These are phyloP conservation scores for Aphanomyces invadans DNA, from an alignment of 352 stramenopile genomes.

Conservation along the genomic window DNA sequence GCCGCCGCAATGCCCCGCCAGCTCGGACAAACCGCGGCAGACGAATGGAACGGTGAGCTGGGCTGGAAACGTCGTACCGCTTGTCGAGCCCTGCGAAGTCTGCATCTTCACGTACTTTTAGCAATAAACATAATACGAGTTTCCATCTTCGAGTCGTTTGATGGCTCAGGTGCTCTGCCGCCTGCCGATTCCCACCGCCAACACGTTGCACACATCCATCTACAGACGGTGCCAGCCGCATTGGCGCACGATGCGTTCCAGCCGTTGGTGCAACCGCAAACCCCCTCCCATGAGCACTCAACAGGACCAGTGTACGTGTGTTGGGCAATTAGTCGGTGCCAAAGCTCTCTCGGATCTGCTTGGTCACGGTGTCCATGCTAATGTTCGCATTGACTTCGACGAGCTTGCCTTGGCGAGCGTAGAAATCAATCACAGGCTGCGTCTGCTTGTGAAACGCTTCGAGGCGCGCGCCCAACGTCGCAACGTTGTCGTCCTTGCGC, in stretches of 20 bases:
- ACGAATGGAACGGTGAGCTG: conserved; percentile 37
- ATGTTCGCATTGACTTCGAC: conserved; percentile 88
- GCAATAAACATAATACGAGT: no score
- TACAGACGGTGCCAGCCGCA: no score
- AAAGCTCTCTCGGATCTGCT: conserved; percentile 71
- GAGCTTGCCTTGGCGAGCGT: conserved; percentile 79
- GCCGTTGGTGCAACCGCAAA: no score
- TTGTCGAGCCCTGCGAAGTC: conserved; percentile 64
- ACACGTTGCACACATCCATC: no score
- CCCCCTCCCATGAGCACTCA: no score
- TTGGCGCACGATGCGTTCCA: no score
- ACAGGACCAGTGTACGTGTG: not conserved
- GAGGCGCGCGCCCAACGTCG: conserved; percentile 88
- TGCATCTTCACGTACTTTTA: conserved; percentile 79
- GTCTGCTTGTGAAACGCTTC: conserved; percentile 95
- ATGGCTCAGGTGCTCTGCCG: no score
- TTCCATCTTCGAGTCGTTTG: no score
- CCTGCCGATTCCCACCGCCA: no score
- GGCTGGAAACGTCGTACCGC: conserved; percentile 66
- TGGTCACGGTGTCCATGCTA: conserved; percentile 72
- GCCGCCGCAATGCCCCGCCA: conserved; percentile 30
- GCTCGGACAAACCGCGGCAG: conserved; percentile 25
- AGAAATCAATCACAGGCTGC: conserved; percentile 92
- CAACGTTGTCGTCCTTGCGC: conserved; percentile 95
- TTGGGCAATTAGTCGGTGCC: conserved; percentile 47